Evolutionary conservation across 2,329 filamentous ascomycete species (phyloP).

Genomic region (Colletotrichum plurivorum): DNA sequence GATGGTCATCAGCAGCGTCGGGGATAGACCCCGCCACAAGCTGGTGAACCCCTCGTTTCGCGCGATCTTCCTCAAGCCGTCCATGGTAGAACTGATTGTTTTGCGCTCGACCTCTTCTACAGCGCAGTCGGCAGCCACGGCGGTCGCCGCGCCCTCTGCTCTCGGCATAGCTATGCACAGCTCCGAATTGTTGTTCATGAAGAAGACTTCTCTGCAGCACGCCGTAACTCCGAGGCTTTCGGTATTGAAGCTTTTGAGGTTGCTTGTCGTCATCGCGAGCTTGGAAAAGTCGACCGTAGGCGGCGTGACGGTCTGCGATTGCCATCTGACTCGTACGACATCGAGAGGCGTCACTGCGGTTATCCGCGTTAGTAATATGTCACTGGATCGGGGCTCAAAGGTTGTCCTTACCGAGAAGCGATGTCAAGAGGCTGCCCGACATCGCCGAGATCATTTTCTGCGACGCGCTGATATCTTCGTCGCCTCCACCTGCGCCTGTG

Average conservation of each 20-base stretch:
- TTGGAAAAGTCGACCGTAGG: conserved; percentile 68
- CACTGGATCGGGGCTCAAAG: background rate
- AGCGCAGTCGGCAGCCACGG: conserved; percentile 77
- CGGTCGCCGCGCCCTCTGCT: conserved; percentile 61
- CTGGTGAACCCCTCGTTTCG: conserved; percentile 90
- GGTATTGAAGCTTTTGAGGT: conserved; percentile 78
- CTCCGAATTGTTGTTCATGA: conserved; percentile 87
- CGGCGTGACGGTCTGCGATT: conserved; percentile 78
- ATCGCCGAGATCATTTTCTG: conserved; percentile 98
- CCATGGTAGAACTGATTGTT: conserved; percentile 90
- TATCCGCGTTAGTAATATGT: conserved; percentile 27
- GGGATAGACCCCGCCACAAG: conserved; percentile 94
- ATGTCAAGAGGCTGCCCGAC: conserved; percentile 90
- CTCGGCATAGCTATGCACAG: conserved; percentile 82
- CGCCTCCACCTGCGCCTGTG: conserved; percentile 45
- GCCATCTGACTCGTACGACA: conserved; percentile 93
- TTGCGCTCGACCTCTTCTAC: conserved; percentile 88
- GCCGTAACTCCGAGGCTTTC: conserved; percentile 90
- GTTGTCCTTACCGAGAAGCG: conserved; percentile 79
- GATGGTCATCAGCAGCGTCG: conserved; percentile 93
- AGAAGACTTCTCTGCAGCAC: conserved; percentile 98
- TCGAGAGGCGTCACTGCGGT: conserved; percentile 89
- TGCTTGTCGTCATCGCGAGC: conserved; percentile 69
- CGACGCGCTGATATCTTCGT: conserved; percentile 79
- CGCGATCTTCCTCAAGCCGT: conserved; percentile 94